phyloP scores from a whole-genome alignment of 129 eudicot genomes.

The Solidago caesia region DNA sequence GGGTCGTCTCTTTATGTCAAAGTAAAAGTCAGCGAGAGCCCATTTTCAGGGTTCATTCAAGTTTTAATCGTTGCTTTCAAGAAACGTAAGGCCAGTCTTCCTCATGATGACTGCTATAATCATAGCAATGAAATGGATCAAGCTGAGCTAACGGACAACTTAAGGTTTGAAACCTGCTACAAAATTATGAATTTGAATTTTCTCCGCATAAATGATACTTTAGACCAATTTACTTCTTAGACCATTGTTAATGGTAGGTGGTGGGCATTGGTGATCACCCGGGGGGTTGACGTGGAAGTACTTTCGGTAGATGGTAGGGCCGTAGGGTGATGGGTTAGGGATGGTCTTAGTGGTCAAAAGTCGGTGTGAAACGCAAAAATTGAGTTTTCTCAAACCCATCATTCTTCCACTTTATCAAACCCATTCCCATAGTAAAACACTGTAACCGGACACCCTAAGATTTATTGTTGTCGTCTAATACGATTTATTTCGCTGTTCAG shows the following conservation, averaged over 20 bases:
- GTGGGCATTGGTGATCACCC: no score
- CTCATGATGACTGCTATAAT: slow-evolving; percentile 28
- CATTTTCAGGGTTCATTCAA: slow-evolving; percentile 35
- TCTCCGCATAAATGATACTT: background rate
- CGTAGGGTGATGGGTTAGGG: no score
- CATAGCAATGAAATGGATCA: slow-evolving; percentile 26
- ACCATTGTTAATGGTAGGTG: background rate
- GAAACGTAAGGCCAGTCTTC: slow-evolving; percentile 32
- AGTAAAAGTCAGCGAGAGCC: slow-evolving; percentile 34
- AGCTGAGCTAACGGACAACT: slow-evolving; percentile 33
- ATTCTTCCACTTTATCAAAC: background rate
- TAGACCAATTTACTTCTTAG: no score
- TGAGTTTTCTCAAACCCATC: no score
- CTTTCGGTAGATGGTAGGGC: no score
- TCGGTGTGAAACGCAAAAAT: no score
- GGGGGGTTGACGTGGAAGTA: no score
- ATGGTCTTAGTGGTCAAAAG: no score
- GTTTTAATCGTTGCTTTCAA: slow-evolving; percentile 40
- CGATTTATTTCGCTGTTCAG: slow-evolving; percentile 18
- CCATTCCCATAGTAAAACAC: no score
- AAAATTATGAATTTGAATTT: background rate
- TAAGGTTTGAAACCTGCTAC: slow-evolving; percentile 30
- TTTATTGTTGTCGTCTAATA: background rate
- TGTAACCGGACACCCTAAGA: no score
- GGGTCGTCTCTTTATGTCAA: slow-evolving; percentile 45